Conservation (phyloP, 495 filamentous ascomycete genomes). For the Penicillium cataractarum region DNA sequence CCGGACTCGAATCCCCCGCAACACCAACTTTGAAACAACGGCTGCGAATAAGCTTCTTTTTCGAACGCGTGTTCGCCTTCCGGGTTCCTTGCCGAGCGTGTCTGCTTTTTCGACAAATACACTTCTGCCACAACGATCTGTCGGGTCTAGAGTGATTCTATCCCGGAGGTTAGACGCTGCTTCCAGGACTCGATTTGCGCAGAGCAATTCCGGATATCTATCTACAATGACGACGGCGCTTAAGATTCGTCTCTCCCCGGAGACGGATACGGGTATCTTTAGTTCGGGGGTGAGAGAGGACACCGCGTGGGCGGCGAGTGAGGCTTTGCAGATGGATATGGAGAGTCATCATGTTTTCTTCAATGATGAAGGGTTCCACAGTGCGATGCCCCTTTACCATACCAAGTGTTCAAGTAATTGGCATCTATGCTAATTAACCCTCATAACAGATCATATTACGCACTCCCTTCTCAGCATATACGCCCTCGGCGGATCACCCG, state of each 20-base stretch:
- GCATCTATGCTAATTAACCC: slow-evolving; percentile 12
- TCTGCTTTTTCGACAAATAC: not conserved
- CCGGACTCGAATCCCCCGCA: not conserved
- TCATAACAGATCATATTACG: slow-evolving; percentile 59
- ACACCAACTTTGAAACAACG: not conserved
- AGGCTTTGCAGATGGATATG: slow-evolving; percentile 75
- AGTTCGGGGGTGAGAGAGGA: slow-evolving; percentile 55
- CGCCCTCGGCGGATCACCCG: slow-evolving; percentile 67
- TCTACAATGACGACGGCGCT: slow-evolving; percentile 64
- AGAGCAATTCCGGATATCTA: not conserved
- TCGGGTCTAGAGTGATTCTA: not conserved
- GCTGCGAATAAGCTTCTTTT: not conserved
- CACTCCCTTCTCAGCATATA: slow-evolving; percentile 78
- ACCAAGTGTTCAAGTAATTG: not conserved
- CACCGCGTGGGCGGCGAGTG: slow-evolving; percentile 60
- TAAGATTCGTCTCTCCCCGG: slow-evolving; percentile 60
- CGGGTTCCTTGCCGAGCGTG: not conserved
- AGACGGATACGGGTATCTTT: slow-evolving; percentile 60
- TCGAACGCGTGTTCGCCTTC: not conserved
- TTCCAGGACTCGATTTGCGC: not conserved
- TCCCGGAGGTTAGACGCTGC: not conserved
- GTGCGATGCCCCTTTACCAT: slow-evolving; percentile 40
- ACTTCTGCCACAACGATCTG: slow-evolving; percentile 1
- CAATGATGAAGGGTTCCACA: slow-evolving; percentile 68
- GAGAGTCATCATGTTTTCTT: slow-evolving; percentile 79